phyloP scores from a whole-genome alignment of 2,329 filamentous ascomycete species.

The Erysiphe pisi region DNA sequence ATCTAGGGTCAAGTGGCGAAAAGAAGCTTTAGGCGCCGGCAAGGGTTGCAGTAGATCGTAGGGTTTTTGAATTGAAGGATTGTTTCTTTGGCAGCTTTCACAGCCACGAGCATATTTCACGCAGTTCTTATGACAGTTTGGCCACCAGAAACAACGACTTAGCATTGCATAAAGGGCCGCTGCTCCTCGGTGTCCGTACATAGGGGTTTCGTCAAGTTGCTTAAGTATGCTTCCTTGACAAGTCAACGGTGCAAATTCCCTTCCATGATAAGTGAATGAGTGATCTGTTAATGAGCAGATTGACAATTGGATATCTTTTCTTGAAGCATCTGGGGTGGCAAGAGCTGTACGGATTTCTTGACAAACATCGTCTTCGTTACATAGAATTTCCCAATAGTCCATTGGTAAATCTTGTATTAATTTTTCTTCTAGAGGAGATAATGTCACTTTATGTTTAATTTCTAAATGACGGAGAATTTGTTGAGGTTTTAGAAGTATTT shows the following conservation, averaged over 20 bases:
- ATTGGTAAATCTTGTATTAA: no score
- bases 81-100: constrained; percentile 3
- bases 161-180: not conserved
- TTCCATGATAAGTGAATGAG: not conserved
- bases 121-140: not conserved
- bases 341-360: not conserved
- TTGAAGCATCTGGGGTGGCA: not conserved
- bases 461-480: not conserved
- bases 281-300: not conserved
- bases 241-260: not conserved
- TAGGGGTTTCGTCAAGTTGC: not conserved
- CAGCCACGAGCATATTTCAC: not conserved
- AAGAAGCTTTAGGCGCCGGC: not conserved
- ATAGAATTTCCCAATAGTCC: not conserved
- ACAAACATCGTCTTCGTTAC: not conserved
- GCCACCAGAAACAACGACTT: not conserved
- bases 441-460: not conserved
- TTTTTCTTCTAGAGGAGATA: not conserved
- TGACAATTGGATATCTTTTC: not conserved
- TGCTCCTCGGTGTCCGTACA: not conserved
- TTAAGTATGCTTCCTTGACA: not conserved
- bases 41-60: not conserved
- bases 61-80: not conserved
- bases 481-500: not conserved
- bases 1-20: not conserved